Percentiles rank a stretch among this genome's conserved stretches.
Conservation (phyloP, 2,329 filamentous ascomycete species). For the Fusarium veterinarium region DNA sequence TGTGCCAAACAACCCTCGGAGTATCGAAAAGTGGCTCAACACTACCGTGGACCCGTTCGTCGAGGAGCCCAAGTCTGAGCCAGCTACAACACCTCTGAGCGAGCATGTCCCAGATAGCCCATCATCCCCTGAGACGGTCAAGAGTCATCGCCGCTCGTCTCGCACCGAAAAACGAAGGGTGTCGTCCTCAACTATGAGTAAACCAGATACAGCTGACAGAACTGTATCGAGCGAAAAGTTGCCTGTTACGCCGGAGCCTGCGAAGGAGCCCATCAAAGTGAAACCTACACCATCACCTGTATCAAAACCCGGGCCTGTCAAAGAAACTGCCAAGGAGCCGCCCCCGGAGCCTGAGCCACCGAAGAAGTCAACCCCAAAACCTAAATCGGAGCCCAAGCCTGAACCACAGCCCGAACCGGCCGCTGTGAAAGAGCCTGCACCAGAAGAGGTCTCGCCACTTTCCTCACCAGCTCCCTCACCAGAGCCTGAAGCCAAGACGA, state of each 20-base stretch:
- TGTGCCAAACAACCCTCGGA: conserved; percentile 66
- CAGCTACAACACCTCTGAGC: conserved; percentile 19
- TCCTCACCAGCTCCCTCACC: conserved; percentile 17
- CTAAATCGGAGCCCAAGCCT: conserved; percentile 7
- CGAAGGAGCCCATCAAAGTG: conserved; percentile 12
- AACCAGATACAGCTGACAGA: conserved; percentile 31
- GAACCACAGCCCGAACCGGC: conserved; percentile 10
- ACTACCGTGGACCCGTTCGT: conserved; percentile 72
- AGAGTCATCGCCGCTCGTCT: conserved; percentile 41
- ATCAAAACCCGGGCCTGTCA: conserved; percentile 17
- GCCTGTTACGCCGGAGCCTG: conserved; percentile 7
- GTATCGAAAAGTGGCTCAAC: conserved; percentile 74
- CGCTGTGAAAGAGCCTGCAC: conserved; percentile 5
- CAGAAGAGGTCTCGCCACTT: conserved; percentile 22
- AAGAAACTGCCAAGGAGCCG: conserved; percentile 28
- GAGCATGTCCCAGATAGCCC: conserved; percentile 23
- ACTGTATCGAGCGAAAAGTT: conserved; percentile 9
- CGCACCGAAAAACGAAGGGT: conserved; percentile 36
- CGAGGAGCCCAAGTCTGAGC: conserved; percentile 50
- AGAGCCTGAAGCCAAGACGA: conserved; percentile 28
- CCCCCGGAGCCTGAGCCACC: conserved; percentile 17
- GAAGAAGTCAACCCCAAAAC: conserved; percentile 18
- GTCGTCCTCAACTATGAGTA: conserved; percentile 38
- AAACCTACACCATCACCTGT: conserved; percentile 7
- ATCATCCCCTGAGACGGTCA: conserved; percentile 37